These are phyloP conservation scores for Hymenoscyphus salicellus DNA, from an alignment of 2,329 filamentous ascomycete species.

Conservation along the genomic window DNA sequence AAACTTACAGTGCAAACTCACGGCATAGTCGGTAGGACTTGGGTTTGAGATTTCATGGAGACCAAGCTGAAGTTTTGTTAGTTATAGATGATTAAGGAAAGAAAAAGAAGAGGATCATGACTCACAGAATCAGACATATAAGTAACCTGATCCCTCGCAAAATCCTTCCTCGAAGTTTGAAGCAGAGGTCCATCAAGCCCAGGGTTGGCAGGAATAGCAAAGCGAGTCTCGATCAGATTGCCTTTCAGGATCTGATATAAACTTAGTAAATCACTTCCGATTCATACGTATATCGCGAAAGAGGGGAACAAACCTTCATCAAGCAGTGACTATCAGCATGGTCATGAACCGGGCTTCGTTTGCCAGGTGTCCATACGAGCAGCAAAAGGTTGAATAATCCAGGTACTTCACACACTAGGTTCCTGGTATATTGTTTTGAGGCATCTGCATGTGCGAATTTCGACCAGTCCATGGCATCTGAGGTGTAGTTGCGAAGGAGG, in stretches of 20 bases:
- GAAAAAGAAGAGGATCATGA: neutral
- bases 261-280: neutral
- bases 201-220: slow-evolving; percentile 49
- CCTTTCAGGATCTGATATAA: slow-evolving; percentile 61
- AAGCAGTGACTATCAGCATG: slow-evolving; percentile 86
- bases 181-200: slow-evolving; percentile 16
- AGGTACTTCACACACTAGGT: slow-evolving; percentile 85
- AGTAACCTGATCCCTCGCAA: slow-evolving; percentile 70
- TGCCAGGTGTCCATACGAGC: slow-evolving; percentile 84
- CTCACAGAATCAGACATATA: slow-evolving; percentile 78
- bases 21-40: slow-evolving; percentile 67
- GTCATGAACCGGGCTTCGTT: slow-evolving; percentile 82
- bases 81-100: neutral
- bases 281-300: neutral
- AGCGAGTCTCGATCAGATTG: slow-evolving; percentile 74
- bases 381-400: slow-evolving; percentile 64
- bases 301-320: slow-evolving; percentile 63
- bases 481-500: slow-evolving; percentile 26
- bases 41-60: slow-evolving; percentile 81
- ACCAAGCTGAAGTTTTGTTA: slow-evolving; percentile 52
- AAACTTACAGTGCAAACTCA: slow-evolving; percentile 67
- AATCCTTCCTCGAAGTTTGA: slow-evolving; percentile 53
- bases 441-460: slow-evolving; percentile 69
- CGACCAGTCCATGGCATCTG: slow-evolving; percentile 55
- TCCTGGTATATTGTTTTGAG: slow-evolving; percentile 74